Base-by-base conservation (phyloP, 805 yeast genomes). In the Teunomyces atbi region DNA sequence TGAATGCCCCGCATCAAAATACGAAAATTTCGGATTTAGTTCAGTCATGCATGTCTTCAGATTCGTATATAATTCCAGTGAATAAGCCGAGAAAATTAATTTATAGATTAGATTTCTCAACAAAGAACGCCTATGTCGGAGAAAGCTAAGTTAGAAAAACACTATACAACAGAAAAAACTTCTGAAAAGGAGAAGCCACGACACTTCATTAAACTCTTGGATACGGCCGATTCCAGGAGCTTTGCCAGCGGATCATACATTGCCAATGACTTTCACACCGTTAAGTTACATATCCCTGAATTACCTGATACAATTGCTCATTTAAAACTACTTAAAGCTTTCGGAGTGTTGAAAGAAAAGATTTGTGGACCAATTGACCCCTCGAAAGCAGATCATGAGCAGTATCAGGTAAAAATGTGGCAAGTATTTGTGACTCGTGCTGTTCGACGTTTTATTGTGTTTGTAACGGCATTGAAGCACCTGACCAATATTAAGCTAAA, bases 261-360 rank as follows among this genome's bases (percentile, higher is more conserved):
- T n/a, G 13, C 6, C 33, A 36, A 37, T 7, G 13, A 28, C 10
- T 13, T 21, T 5, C n/a, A 19, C 6, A 13, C 20, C 3, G 15
- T 36, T 5, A 27, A 37, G 34, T 35, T 30, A 3, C 47, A 47
- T 16, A 32, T 41, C 3, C 58, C 58, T 5, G 34, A 43, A 13
- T 21, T 44, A 11, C 39, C 47, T 2, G 65, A 60, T 27, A 46
- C 50, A 3, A 45, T 56, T 10, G 50, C 57, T 7, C 64, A 62
- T 45, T 54, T 62, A 41, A 62, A 59, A 47, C 42, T 62, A 29
- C 41, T 62, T 16, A 49, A 48, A 36, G 57, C 62, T 2, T 60
- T 62, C 43, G 46, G 36, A 7, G 52, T 44, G 2, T 48, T 60
- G 48, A 59, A 60, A 34, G 16, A 42, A n/a, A 32, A 41, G 6